phyloP scores from a whole-genome alignment of 352 stramenopile genomes.

The Phytophthora tubulina region DNA sequence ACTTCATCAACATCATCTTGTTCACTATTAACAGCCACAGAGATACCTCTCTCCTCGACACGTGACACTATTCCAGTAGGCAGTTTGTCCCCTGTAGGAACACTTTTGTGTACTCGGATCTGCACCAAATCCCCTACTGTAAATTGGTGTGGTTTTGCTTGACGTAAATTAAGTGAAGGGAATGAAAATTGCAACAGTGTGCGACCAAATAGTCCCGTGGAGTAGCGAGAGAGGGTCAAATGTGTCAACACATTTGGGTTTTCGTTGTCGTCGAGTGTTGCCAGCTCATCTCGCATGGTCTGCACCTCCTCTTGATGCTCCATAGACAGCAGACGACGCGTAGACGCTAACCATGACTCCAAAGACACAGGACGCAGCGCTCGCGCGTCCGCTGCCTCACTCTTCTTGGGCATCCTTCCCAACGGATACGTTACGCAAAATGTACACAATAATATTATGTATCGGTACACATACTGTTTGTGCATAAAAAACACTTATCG shows the following conservation, averaged over 20 bases:
- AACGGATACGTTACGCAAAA: not conserved
- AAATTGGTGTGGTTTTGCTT: slow-evolving; percentile 81
- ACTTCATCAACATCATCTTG: slow-evolving; percentile 72
- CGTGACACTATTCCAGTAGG: slow-evolving; percentile 73
- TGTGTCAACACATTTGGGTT: slow-evolving; percentile 80
- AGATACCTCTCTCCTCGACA: slow-evolving; percentile 71
- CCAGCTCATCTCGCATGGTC: slow-evolving; percentile 61
- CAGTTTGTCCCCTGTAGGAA: slow-evolving; percentile 21
- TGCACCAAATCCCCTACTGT: slow-evolving; percentile 88
- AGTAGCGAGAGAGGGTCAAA: slow-evolving; percentile 49
- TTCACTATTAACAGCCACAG: slow-evolving; percentile 54
- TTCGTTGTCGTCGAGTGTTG: slow-evolving; percentile 53
- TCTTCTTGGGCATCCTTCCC: slow-evolving; percentile 32
- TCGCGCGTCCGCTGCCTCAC: not conserved
- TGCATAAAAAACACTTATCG: too few relatives aligned
- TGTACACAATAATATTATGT: not conserved
- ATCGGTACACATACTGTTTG: too few relatives aligned
- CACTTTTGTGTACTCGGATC: slow-evolving; percentile 55
- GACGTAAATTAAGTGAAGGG: slow-evolving; percentile 48
- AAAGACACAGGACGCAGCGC: slow-evolving; percentile 41
- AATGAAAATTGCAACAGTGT: slow-evolving; percentile 66
- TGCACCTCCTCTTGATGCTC: slow-evolving; percentile 79
- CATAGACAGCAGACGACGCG: slow-evolving; percentile 54
- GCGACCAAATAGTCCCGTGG: slow-evolving; percentile 79
- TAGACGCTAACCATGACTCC: slow-evolving; percentile 65